These are phyloP conservation scores for Yamadazyma paraphyllophila DNA, from an alignment of 805 yeast species.

Conservation along the genomic window DNA sequence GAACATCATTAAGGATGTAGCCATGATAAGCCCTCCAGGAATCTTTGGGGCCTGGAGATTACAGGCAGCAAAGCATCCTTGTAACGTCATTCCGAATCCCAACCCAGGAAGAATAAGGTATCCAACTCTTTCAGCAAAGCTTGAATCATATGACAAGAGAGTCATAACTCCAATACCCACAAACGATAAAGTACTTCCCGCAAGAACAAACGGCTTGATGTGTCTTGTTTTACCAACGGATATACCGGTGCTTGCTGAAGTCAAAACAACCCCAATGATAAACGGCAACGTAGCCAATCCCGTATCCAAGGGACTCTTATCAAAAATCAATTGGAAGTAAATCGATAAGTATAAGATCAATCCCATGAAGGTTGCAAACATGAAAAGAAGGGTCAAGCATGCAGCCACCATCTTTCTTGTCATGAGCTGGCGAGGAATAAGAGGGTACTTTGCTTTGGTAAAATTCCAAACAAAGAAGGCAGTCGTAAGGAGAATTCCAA, in stretches of 20 bases:
- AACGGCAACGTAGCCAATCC: slow-evolving; percentile 47
- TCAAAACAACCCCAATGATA: slow-evolving; percentile 37
- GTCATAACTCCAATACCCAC: slow-evolving; percentile 46
- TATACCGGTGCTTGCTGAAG: slow-evolving; percentile 38
- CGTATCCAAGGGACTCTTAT: slow-evolving; percentile 40
- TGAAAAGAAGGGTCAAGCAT: slow-evolving; percentile 28
- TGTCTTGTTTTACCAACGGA: slow-evolving; percentile 35
- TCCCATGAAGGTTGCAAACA: slow-evolving; percentile 21
- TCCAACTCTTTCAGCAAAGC: slow-evolving; percentile 39
- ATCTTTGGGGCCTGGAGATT: slow-evolving; percentile 52
- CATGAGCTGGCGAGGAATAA: slow-evolving; percentile 46
- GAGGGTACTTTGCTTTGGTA: slow-evolving; percentile 39
- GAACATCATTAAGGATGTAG: slow-evolving; percentile 46
- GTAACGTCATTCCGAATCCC: slow-evolving; percentile 47
- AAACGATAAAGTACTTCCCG: slow-evolving; percentile 34
- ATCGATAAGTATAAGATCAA: slow-evolving; percentile 22
- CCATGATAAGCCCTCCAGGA: slow-evolving; percentile 48
- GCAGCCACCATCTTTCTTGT: slow-evolving; percentile 37
- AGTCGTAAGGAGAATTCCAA: slow-evolving; percentile 38
- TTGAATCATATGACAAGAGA: slow-evolving; percentile 40
- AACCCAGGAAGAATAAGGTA: slow-evolving; percentile 47
- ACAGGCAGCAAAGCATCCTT: slow-evolving; percentile 42
- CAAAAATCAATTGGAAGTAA: slow-evolving; percentile 51
- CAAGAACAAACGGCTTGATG: slow-evolving; percentile 41
- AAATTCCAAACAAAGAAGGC: slow-evolving; percentile 43